Evolutionary conservation across 345 rosid genomes (phyloP).

Genomic region (Noccaea caerulescens): DNA sequence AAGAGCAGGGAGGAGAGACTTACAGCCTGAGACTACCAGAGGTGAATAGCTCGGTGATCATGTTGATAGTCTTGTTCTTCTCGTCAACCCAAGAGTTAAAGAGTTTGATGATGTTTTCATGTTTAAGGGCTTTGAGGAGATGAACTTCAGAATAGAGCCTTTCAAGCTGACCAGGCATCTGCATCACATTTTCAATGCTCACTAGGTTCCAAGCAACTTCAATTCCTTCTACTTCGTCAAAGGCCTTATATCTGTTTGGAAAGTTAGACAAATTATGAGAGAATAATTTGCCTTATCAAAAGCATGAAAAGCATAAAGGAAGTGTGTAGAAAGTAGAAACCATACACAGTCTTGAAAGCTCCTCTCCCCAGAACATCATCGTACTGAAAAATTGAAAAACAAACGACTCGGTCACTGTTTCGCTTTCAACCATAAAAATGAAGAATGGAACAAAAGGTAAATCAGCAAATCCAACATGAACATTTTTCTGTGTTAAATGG

Average conservation of each 20-base stretch:
- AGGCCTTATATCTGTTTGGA: slow-evolving; percentile 68
- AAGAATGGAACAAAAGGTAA: neutral
- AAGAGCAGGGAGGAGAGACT: slow-evolving; percentile 37
- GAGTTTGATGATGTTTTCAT: slow-evolving; percentile 78
- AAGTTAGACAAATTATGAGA: neutral
- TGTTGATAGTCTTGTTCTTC: slow-evolving; percentile 78
- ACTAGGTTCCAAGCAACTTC: slow-evolving; percentile 97
- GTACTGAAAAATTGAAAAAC: slow-evolving; percentile 52
- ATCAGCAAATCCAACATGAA: neutral
- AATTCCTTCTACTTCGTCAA: slow-evolving; percentile 83
- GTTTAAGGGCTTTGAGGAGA: slow-evolving; percentile 74
- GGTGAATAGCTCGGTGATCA: slow-evolving; percentile 94
- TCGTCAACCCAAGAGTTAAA: slow-evolving; percentile 91
- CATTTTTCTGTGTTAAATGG: no score
- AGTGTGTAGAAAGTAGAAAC: slow-evolving; percentile 40
- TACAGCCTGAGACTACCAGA: slow-evolving; percentile 88
- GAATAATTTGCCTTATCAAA: neutral
- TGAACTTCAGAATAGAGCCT: slow-evolving; percentile 85
- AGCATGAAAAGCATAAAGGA: slow-evolving; percentile 21
- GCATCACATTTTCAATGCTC: slow-evolving; percentile 72
- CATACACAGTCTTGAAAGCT: slow-evolving; percentile 98
- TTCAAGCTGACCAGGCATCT: slow-evolving; percentile 75
- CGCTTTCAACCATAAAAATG: neutral
- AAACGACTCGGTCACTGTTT: slow-evolving; percentile 5
- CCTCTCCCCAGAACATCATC: slow-evolving; percentile 90